Evolutionary conservation across 768 basidiomycete species (phyloP), one percentile per base, ranked within the genome.

Genomic region (Collybia mongolica): DNA sequence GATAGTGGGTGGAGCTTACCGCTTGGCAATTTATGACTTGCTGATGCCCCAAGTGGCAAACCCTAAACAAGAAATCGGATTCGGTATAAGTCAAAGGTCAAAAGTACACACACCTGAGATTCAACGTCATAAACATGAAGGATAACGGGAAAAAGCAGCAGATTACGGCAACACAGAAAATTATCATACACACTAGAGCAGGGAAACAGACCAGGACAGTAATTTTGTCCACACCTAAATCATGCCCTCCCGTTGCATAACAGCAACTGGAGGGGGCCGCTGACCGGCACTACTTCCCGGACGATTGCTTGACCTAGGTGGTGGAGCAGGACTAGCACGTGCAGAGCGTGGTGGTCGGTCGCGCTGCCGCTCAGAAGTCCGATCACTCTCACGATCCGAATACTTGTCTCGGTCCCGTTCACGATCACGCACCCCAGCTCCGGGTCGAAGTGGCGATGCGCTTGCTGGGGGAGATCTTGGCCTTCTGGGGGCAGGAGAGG

Each of bases 151-250:
- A 32, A 14, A 12, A 12, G 11, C 11, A 32, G 14, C 11, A 51
- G 77, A 81, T 54, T 96, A 96, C 66, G 84, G 82, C 46, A 86
- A 90, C 60, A 90, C 60, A 91, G 90, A 17, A 91, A 91, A 3
- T 90, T 99, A 54, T 98, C 19, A 23, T 24, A 24, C 19, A 38
- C 38, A 46, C 45, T 29, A 46, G 12, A 23, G 11, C 32, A 46
- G 32, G 19, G 35, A 9, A 20, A 19, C 19, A 36, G 26, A 17
- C 23, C 5, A 24, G 18, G 20, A 22, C 32, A 37, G 14, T 15
- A 20, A 2, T 22, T 7, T 17, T 32, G 32, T 32, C 52, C 20
- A 51, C 51, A 37, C 36, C 2, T 39, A 41, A 48, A 44, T 22
- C 40, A 43, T 54, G 28, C 64, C 63, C 29, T 63, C 62, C 28